Evolutionary conservation across 169 alveolate genomes (phyloP).

Genomic region (Plasmodium yoelii): DNA sequence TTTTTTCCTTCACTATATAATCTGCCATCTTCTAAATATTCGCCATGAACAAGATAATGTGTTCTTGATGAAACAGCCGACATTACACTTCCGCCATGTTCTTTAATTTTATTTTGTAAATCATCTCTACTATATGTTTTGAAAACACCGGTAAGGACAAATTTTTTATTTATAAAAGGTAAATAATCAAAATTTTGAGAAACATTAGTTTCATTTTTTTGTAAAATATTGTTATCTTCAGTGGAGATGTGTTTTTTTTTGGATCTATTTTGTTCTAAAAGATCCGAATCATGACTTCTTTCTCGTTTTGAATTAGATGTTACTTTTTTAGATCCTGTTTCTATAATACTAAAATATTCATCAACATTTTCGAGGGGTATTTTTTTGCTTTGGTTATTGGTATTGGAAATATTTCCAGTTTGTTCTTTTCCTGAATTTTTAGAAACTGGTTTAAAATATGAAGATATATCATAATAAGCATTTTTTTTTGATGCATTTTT

Average conservation of each 20-base stretch:
- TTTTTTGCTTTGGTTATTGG: background rate
- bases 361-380: constrained; percentile 15
- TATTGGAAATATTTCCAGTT: background rate
- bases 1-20: constrained; percentile 90
- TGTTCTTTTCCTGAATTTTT: constrained; percentile 14
- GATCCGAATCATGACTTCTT: constrained; percentile 21
- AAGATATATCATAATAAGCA: constrained; percentile 34
- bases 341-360: constrained; percentile 21
- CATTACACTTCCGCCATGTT: constrained; percentile 93
- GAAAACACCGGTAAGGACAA: constrained; percentile 92
- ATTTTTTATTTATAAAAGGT: constrained; percentile 82
- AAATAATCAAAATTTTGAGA: constrained; percentile 40
- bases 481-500: constrained; percentile 16
- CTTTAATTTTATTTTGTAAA: constrained; percentile 84
- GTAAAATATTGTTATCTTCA: constrained; percentile 7
- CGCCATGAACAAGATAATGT: constrained; percentile 93
- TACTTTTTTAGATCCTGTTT: background rate
- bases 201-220: background rate
- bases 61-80: constrained; percentile 93
- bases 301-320: constrained; percentile 27
- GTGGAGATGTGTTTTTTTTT: constrained; percentile 24
- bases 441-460: constrained; percentile 33
- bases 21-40: constrained; percentile 96
- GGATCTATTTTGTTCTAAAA: background rate
- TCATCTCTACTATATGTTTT: constrained; percentile 86